Base-by-base conservation (phyloP, 2,329 filamentous ascomycete species). In the Teratosphaeria epicoccoides region DNA sequence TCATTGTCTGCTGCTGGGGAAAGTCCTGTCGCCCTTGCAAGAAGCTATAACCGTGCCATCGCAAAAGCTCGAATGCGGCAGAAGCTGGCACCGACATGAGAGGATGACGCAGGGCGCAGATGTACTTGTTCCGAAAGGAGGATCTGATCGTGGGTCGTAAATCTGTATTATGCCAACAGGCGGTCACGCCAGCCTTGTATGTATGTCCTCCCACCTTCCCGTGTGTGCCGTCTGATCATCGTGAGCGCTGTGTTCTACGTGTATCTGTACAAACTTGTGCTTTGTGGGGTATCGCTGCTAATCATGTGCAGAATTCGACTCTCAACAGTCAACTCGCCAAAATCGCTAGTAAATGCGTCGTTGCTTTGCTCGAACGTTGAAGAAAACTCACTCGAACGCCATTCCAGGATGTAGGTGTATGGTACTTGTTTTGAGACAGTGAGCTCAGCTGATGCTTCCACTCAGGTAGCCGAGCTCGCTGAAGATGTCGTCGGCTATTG, bases 401-500 rank as follows among this genome's bases (percentile, higher is more conserved):
- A 49, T 10, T 33, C 9, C 23, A 46, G 24, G 14, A 44, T 49
- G 28, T 40, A 22, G 20, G n/a, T n/a, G n/a, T n/a, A n/a, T n/a
- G n/a, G n/a, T 40, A 43, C 40, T 24, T 6, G 33, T 20, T 40
- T 40, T 4, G 14, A 17, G 33, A 40, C n/a, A 22, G 24, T 26
- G 20, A 24, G 11, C 24, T 52, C 49, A 57, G 22, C 24, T 45
- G 37, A 66, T 65, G 46, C 56, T 61, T 6, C 51, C 49, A 5
- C 60, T 59, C 44, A 64, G 53, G 52, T 62, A 67, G 10, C 61
- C 61, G 33, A 67, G 55, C 53, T 67, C 64, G 49, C 52, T 56
- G 52, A 65, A 63, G 24, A 66, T 61, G 6, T 59, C 57, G 11
- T 65, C 59, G 7, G 55, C 54, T 49, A 65, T 53, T 44, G 57